Evolutionary conservation across 1,139 yeast genomes (phyloP), one percentile per base, ranked within the genome.

Genomic region (Yamadazyma diospyri): DNA sequence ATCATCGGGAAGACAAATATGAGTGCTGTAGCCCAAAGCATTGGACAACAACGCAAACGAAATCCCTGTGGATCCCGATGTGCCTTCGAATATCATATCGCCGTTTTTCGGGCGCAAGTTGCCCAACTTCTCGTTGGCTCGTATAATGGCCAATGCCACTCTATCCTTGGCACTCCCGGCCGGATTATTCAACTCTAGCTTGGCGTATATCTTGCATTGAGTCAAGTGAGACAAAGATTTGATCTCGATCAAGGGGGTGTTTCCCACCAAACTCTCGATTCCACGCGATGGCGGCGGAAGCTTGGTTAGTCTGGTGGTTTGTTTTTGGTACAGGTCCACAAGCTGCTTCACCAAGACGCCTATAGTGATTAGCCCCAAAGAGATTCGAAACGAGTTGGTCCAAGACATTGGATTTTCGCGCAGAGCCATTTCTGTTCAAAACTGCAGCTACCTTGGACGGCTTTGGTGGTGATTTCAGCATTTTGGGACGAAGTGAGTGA

Each of bases 151-250:
- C 32, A 86, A 67, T 1, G 97, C 98, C 25, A 92, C 95, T 35
- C 98, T 66, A 52, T 92, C 98, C 52, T 92, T 92, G 23, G 97
- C 95, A 32, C 95, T 84, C 0, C 97, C 97, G 14, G 94, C 98
- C 1, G 97, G 97, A 50, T 92, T 92, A 47, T 72, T 63, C 38
- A 87, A 62, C 57, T 92, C 98, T 40, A 89, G 59, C 53, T 92
- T 92, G 36, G 95, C 97, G 49, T 79, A 85, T 7, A 92, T 77
- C 30, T 82, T 79, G 51, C 94, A 81, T 0, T 94, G 94, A 0
- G 96, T 86, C 15, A 70, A 60, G 10, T 67, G 59, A 1, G 94
- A 80, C n/a, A 92, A 66, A 0, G 95, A 82, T 42, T 75, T 72
- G 36, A 92, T 72, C 43, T 76, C 75, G n/a, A 92, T 78, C 56